Conservation (phyloP, 2,329 filamentous ascomycete genomes). For the Xylaria sp. region DNA sequence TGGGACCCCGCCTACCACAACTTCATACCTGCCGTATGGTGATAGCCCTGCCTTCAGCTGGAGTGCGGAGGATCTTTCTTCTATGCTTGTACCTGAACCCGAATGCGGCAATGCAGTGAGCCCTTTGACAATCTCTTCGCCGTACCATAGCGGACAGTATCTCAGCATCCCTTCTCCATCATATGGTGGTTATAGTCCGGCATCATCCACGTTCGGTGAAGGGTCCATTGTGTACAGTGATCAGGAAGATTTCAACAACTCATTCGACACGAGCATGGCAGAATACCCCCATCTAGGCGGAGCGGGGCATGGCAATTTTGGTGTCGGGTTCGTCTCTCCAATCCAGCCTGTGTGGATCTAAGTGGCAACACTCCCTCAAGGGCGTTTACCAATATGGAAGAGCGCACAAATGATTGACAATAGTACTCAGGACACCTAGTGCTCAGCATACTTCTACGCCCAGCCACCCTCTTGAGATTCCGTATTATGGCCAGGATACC, state of each 20-base stretch:
- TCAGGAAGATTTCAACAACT: slow-evolving; percentile 64
- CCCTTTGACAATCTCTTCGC: slow-evolving; percentile 67
- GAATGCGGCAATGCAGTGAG: slow-evolving; percentile 62
- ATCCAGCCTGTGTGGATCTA: slow-evolving; percentile 71
- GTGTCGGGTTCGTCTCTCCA: slow-evolving; percentile 72
- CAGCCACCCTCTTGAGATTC: slow-evolving; percentile 58
- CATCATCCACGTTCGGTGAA: slow-evolving; percentile 70
- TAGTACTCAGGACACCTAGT: slow-evolving; percentile 61
- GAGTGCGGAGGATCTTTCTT: slow-evolving; percentile 71
- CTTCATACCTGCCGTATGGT: slow-evolving; percentile 64
- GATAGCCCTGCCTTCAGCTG: slow-evolving; percentile 70
- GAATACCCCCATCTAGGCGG: slow-evolving; percentile 60
- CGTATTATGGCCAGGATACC: slow-evolving; percentile 45
- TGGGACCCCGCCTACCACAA: slow-evolving; percentile 55
- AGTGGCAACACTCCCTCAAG: slow-evolving; percentile 53
- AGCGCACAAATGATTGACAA: slow-evolving; percentile 65
- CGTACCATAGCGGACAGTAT: slow-evolving; percentile 66
- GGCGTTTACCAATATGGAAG: slow-evolving; percentile 53
- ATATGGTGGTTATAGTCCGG: slow-evolving; percentile 70
- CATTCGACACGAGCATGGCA: slow-evolving; percentile 60
- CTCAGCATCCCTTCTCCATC: slow-evolving; percentile 72
- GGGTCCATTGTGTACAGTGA: slow-evolving; percentile 73
- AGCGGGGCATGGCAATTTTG: slow-evolving; percentile 57
- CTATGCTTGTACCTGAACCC: slow-evolving; percentile 63
- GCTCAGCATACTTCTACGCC: slow-evolving; percentile 51